Percentiles rank a stretch among this genome's conserved stretches.
Evolutionary conservation across 306 rosid species (phyloP).

Genomic region (Cucurbita moschata): DNA sequence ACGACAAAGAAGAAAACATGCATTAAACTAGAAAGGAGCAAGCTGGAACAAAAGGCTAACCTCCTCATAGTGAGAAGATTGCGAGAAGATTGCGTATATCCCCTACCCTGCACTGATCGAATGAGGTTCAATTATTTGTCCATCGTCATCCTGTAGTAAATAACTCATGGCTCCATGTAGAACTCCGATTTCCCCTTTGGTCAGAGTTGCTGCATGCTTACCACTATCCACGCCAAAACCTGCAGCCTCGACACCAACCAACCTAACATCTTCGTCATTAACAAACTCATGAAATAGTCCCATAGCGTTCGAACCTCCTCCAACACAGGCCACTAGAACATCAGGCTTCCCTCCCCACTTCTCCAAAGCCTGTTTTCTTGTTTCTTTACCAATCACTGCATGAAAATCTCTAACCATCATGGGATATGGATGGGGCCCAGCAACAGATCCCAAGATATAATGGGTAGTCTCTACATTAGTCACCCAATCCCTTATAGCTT

Average conservation of each 20-base stretch:
- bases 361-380: slow-evolving; percentile 81
- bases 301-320: slow-evolving; percentile 97
- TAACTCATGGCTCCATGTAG: slow-evolving; percentile 99
- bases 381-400: slow-evolving; percentile 82
- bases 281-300: slow-evolving; percentile 88
- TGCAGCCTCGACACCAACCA: slow-evolving; percentile 93
- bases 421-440: slow-evolving; percentile 97
- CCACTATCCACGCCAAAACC: slow-evolving; percentile 89
- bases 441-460: slow-evolving; percentile 93
- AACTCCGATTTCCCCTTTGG: slow-evolving; percentile 86
- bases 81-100: slow-evolving; percentile 4
- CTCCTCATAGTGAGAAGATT: background rate
- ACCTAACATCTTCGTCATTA: slow-evolving; percentile 57
- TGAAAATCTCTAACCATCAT: slow-evolving; percentile 98
- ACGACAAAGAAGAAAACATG: background rate
- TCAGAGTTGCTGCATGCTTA: slow-evolving; percentile 89
- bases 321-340: slow-evolving; percentile 78
- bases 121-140: slow-evolving; percentile 93
- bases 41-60: background rate
- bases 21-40: slow-evolving; percentile 9
- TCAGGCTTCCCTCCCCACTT: slow-evolving; percentile 98
- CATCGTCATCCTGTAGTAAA: slow-evolving; percentile 87
- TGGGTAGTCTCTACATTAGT: slow-evolving; percentile 97
- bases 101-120: slow-evolving; percentile 94
- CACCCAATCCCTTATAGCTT: slow-evolving; percentile 98